Evolutionary conservation across 2,329 filamentous ascomycete genomes (phyloP).

Genomic region (Lasiodiplodia gonubiensis): DNA sequence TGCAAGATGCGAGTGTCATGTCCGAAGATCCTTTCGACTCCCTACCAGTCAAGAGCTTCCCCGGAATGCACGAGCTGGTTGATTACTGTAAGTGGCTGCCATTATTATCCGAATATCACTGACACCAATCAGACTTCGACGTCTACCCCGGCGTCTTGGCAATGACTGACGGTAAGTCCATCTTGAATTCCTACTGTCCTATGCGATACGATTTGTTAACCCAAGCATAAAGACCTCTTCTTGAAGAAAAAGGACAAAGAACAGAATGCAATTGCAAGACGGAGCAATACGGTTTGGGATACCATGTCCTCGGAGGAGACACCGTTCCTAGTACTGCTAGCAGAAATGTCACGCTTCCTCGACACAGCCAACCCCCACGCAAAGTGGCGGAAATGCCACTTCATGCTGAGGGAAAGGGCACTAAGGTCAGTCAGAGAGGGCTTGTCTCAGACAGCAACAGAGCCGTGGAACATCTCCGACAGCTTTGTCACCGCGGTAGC

Average conservation of each 20-base stretch:
- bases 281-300: not conserved
- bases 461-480: not conserved
- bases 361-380: not conserved
- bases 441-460: not conserved
- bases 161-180: not conserved
- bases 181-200: not conserved
- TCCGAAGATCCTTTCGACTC: not conserved
- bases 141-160: not conserved
- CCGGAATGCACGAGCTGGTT: not conserved
- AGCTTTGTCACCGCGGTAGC: not conserved
- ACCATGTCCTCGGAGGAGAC: not conserved
- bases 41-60: not conserved
- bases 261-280: not conserved
- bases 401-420: not conserved
- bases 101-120: not conserved
- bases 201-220: not conserved
- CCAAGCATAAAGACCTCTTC: not conserved
- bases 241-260: not conserved
- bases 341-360: not conserved
- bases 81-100: not conserved
- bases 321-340: not conserved
- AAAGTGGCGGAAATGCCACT: not conserved
- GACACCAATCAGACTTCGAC: not conserved
- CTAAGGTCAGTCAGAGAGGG: not conserved
- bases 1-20: not conserved